These are phyloP conservation scores for Ceriops zippeliana DNA, from an alignment of 345 rosid genomes.

Conservation along the genomic window DNA sequence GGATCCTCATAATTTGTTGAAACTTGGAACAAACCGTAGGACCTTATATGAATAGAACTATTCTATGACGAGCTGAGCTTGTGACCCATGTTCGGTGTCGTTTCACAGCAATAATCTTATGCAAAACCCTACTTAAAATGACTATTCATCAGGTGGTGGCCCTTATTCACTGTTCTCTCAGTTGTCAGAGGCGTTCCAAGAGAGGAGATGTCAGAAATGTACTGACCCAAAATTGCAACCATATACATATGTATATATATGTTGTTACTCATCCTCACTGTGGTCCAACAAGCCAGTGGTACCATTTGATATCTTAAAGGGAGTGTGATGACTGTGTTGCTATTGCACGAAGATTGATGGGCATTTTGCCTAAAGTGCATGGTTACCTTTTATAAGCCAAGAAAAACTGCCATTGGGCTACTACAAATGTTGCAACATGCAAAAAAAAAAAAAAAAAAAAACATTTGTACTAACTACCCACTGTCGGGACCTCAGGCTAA, in stretches of 20 bases:
- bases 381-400: constrained; percentile 16
- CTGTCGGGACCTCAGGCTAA: constrained; percentile 30
- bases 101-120: not conserved
- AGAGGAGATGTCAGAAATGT: not conserved
- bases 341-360: not conserved
- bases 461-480: constrained; percentile 4
- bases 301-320: not conserved
- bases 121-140: not conserved
- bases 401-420: constrained; percentile 15
- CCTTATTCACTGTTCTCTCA: not conserved
- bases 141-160: not conserved
- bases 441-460: not conserved
- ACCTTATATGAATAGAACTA: not conserved
- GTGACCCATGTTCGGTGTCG: not conserved
- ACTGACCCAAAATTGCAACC: not conserved
- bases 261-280: not conserved
- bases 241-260: no score
- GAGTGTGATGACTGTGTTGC: not conserved
- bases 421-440: constrained; percentile 14
- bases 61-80: not conserved
- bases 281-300: not conserved
- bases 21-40: constrained; percentile 5
- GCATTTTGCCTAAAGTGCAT: constrained; percentile 15
- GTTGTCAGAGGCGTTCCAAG: not conserved
- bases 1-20: constrained; percentile 26